Evolutionary conservation across 2,329 filamentous ascomycete species (phyloP).

Genomic region (Didymosphaeria variabile): DNA sequence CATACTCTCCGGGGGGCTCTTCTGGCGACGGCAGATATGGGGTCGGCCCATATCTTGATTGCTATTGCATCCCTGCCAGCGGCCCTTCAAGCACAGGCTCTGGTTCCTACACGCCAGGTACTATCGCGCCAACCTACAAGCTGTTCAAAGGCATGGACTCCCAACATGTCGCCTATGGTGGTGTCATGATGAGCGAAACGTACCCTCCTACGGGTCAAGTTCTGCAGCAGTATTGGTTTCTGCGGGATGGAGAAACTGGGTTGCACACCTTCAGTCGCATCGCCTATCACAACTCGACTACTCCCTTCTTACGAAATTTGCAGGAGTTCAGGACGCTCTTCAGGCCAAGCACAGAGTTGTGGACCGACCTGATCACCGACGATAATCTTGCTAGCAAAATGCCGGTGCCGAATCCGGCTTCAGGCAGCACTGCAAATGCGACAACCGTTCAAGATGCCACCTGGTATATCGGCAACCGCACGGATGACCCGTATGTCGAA

Average conservation of each 20-base stretch:
- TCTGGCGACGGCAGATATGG: constrained; percentile 43
- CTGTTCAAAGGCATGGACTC: constrained; percentile 63
- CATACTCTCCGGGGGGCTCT: constrained; percentile 17
- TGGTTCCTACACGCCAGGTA: constrained; percentile 69
- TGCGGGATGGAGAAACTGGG: constrained; percentile 70
- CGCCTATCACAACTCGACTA: constrained; percentile 66
- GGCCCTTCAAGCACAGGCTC: constrained; percentile 51
- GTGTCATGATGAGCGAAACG: constrained; percentile 67
- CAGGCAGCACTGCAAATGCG: constrained; percentile 45
- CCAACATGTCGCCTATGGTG: constrained; percentile 62
- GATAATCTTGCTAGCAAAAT: constrained; percentile 62
- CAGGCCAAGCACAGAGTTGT: constrained; percentile 66
- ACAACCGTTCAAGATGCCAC: constrained; percentile 70
- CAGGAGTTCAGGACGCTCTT: constrained; percentile 64
- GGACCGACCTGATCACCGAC: constrained; percentile 70
- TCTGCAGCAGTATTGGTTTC: constrained; percentile 71
- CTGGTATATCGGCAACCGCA: constrained; percentile 64
- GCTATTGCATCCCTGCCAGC: constrained; percentile 65
- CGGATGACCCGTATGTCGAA: constrained; percentile 64
- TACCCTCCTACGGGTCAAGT: constrained; percentile 67
- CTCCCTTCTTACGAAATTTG: constrained; percentile 65
- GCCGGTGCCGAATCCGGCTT: constrained; percentile 61
- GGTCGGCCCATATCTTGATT: constrained; percentile 68
- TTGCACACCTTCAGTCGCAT: constrained; percentile 69
- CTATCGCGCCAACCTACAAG: constrained; percentile 60